A percentile compares a stretch with the other conserved stretches of the same genome.
These are phyloP conservation scores for Pseudoscleropodium purum DNA, from an alignment of 225 moss, liverwort and hornwort species.

Conservation along the genomic window DNA sequence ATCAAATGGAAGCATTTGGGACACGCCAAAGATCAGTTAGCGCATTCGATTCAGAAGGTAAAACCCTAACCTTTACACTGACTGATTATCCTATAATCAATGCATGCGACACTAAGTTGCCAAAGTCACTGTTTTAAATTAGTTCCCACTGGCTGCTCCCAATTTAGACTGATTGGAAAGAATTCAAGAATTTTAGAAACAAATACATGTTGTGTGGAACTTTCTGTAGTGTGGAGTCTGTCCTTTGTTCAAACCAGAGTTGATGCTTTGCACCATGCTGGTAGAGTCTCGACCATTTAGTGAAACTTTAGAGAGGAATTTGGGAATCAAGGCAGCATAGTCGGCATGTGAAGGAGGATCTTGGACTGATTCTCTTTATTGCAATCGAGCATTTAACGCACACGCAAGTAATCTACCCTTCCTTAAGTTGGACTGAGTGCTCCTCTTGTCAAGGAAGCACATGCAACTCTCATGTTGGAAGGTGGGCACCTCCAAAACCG, in stretches of 20 bases:
- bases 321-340: background rate
- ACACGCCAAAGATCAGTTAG: background rate
- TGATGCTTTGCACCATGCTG: background rate
- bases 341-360: background rate
- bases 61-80: background rate
- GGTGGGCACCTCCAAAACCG: background rate
- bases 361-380: background rate
- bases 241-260: background rate
- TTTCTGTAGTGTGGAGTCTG: background rate
- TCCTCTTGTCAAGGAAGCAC: background rate
- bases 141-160: background rate
- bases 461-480: background rate
- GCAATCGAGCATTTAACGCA: background rate
- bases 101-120: too few species aligned
- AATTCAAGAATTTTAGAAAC: background rate
- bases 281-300: background rate
- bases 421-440: background rate
- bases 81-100: background rate
- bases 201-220: too few species aligned
- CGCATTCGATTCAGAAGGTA: background rate
- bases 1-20: background rate
- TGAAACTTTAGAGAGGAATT: background rate
- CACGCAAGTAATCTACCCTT: background rate
- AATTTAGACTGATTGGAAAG: background rate
- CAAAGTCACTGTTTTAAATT: background rate